Conservation (phyloP, 352 stramenopile genomes). For the Proteromonas lacertae region DNA sequence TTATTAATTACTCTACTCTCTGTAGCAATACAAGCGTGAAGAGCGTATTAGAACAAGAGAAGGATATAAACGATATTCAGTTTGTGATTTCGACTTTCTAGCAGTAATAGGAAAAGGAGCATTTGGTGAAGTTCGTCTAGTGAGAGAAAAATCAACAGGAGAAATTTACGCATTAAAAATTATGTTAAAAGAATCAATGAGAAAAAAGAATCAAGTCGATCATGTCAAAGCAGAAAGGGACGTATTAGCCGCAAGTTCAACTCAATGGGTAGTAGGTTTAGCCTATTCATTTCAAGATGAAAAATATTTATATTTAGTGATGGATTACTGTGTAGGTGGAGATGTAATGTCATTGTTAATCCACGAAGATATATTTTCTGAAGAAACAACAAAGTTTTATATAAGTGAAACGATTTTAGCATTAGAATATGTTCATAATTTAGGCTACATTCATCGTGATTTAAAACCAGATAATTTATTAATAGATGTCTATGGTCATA, state of each 20-base stretch:
- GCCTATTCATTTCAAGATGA: conserved; percentile 76
- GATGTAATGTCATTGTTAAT: conserved; percentile 97
- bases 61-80: no score
- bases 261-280: conserved; percentile 76
- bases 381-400: conserved; percentile 59
- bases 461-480: conserved; percentile 81
- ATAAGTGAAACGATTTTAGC: conserved; percentile 86
- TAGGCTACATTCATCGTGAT: conserved; percentile 94
- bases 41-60: no score
- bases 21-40: no score
- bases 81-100: conserved; percentile 78
- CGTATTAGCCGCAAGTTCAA: conserved; percentile 73
- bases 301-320: conserved; percentile 54
- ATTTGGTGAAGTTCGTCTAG: conserved; percentile 78
- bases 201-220: conserved; percentile 52
- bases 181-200: conserved; percentile 55
- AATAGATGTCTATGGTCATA: conserved; percentile 75
- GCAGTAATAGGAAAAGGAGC: conserved; percentile 83
- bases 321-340: conserved; percentile 92
- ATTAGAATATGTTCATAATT: conserved; percentile 79
- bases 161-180: conserved; percentile 30
- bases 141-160: conserved; percentile 10
- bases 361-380: conserved; percentile 79
- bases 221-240: conserved; percentile 86
- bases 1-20: no score